These are phyloP conservation scores for Malassezia psittaci DNA, from an alignment of 1,284 basidiomycete genomes.

Conservation along the genomic window DNA sequence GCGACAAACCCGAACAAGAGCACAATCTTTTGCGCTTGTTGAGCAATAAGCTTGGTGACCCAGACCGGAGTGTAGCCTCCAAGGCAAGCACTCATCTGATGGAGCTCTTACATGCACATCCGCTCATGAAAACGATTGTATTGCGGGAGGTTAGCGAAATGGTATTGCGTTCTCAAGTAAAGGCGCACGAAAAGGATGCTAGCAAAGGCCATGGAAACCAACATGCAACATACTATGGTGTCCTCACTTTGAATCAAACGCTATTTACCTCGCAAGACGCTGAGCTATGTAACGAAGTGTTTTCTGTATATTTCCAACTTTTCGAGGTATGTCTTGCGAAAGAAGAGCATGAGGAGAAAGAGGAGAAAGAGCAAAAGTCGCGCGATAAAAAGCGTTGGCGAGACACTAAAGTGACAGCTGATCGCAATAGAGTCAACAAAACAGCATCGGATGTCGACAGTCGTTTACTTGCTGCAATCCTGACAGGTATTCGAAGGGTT, in stretches of 20 bases:
- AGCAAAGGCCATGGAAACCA: constrained; percentile 33
- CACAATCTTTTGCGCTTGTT: constrained; percentile 84
- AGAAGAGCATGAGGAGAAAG: constrained; percentile 20
- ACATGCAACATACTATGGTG: constrained; percentile 77
- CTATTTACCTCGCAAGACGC: constrained; percentile 60
- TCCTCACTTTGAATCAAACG: constrained; percentile 89
- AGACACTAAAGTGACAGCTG: constrained; percentile 38
- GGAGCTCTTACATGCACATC: constrained; percentile 78
- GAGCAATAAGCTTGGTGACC: constrained; percentile 76
- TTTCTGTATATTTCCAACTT: constrained; percentile 89
- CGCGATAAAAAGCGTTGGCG: constrained; percentile 49
- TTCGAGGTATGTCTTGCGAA: constrained; percentile 60
- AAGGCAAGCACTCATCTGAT: constrained; percentile 81
- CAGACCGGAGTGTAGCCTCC: constrained; percentile 75
- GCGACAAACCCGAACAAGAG: constrained; percentile 90
- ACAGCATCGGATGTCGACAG: constrained; percentile 56
- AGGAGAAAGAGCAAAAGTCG: constrained; percentile 21
- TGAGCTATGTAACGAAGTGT: constrained; percentile 68
- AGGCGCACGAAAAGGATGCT: constrained; percentile 22
- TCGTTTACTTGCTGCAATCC: constrained; percentile 75
- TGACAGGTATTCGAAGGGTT: constrained; percentile 90
- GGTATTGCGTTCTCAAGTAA: constrained; percentile 58
- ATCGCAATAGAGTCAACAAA: constrained; percentile 23
- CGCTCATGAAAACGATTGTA: constrained; percentile 83
- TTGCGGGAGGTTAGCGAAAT: constrained; percentile 71